Evolutionary conservation across 176 grass and related monocot genomes (phyloP), one percentile per base, ranked within the genome.

Genomic region (Eleusine coracana): DNA sequence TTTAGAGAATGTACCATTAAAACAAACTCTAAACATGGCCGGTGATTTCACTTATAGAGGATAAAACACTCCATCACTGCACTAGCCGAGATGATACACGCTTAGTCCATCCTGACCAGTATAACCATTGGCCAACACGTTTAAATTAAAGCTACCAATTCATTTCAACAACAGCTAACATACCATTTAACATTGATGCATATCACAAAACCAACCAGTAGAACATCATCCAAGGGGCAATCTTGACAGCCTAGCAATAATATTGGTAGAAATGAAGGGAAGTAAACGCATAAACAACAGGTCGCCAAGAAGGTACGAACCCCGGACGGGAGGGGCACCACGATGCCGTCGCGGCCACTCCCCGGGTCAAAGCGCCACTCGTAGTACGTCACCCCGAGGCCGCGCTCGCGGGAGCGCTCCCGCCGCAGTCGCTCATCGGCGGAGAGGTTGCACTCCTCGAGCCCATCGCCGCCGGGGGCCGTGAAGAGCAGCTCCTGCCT

Each of bases 271-370:
- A 63, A 27, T 5, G 25, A 65, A 28, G 61, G 1, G 27, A 65
- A 34, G 61, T 34, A 31, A 65, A 65, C 9, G 25, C 25, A 15
- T 10, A 65, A 28, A 65, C 10, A 28, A 6, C 4, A 34, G 25
- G 10, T 64, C 8, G 23, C 52, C 45, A 55, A 51, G 12, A 71
- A 45, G 36, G 42, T 56, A 96, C 90, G 75, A 79, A 93, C 94
- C 94, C 91, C 94, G 18, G 86, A 87, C 23, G 94, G 94, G 42
- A 97, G 92, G 3, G 94, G 94, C n/a, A 97, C 86, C 56, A 97
- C 70, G 65, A 97, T 89, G 82, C 89, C 89, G 27, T 70, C 81
- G n/a, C 82, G 82, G 16, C 68, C 68, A 5, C 71, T 54, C 3
- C 77, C 38, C 81, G 81, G 8, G 84, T 82, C 63, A 15, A 8